These are phyloP conservation scores for Diplogelasinospora grovesii DNA, from an alignment of 495 filamentous ascomycete species.

Conservation along the genomic window DNA sequence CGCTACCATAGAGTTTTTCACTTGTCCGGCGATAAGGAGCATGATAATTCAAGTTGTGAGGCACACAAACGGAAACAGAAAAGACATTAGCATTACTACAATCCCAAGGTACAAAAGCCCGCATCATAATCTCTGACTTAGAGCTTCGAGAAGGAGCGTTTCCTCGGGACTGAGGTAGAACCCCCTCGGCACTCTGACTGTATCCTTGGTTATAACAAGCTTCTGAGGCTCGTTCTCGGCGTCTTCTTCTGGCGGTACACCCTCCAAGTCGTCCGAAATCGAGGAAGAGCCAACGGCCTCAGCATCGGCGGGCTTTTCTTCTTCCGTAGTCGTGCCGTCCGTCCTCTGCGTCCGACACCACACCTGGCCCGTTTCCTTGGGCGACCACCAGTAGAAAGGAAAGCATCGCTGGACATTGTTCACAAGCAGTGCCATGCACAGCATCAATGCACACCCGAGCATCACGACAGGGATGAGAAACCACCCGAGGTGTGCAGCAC, in stretches of 20 bases:
- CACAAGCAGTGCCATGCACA: slow-evolving; percentile 56
- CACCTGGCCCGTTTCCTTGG: slow-evolving; percentile 33
- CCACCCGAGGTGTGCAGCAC: slow-evolving; percentile 61
- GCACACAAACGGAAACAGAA: too few relatives aligned
- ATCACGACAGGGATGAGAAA: slow-evolving; percentile 61
- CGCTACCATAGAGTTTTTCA: too few relatives aligned
- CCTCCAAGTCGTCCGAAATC: slow-evolving; percentile 1
- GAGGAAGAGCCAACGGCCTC: neutral
- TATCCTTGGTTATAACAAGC: slow-evolving; percentile 24
- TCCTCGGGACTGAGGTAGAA: slow-evolving; percentile 35
- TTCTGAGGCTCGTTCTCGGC: neutral
- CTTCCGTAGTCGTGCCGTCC: neutral
- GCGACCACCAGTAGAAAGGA: slow-evolving; percentile 74
- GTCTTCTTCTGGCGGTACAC: slow-evolving; percentile 5
- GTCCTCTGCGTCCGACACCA: slow-evolving; percentile 19
- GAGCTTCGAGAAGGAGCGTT: slow-evolving; percentile 30
- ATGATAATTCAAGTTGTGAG: too few relatives aligned
- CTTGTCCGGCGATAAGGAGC: too few relatives aligned
- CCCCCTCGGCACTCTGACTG: slow-evolving; percentile 28
- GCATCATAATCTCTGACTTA: slow-evolving; percentile 28
- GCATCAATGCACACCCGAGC: slow-evolving; percentile 59
- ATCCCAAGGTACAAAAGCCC: too few relatives aligned
- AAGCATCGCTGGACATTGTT: slow-evolving; percentile 75
- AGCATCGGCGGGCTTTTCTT: neutral
- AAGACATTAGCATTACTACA: too few relatives aligned